These are phyloP conservation scores for Simplicillium sp. DNA, from an alignment of 2,329 filamentous ascomycete genomes.

Conservation along the genomic window DNA sequence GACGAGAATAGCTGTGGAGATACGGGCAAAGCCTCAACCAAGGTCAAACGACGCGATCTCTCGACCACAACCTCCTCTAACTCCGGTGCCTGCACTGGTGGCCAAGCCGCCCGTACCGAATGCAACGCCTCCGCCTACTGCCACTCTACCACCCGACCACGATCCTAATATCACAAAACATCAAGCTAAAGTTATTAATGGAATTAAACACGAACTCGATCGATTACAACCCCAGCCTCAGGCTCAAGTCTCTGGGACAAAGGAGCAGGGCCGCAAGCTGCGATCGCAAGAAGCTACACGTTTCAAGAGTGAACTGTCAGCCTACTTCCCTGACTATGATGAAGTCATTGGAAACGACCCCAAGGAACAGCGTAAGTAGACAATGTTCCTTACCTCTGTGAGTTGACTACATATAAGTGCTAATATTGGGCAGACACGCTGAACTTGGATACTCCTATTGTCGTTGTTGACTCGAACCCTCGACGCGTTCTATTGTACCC, in stretches of 20 bases:
- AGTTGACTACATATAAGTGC: conserved; percentile 7
- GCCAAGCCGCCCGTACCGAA: not conserved
- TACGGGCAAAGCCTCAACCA: conserved; percentile 23
- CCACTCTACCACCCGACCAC: conserved; percentile 10
- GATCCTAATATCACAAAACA: conserved; percentile 34
- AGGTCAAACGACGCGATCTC: conserved; percentile 13
- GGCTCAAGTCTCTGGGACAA: conserved; percentile 20
- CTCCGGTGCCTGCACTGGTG: conserved; percentile 4
- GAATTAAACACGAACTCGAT: conserved; percentile 52
- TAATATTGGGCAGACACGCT: conserved; percentile 50
- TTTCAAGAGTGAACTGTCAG: conserved; percentile 83
- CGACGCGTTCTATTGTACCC: conserved; percentile 20
- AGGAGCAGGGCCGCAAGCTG: conserved; percentile 64
- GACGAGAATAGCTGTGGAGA: conserved; percentile 43
- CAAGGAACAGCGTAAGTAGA: conserved; percentile 61
- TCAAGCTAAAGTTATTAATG: conserved; percentile 50
- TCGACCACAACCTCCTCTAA: conserved; percentile 12
- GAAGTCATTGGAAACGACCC: conserved; percentile 82
- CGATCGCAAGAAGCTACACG: conserved; percentile 77
- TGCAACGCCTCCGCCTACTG: conserved; percentile 1
- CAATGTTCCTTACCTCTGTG: not conserved
- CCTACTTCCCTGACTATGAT: conserved; percentile 91
- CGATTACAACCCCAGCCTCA: conserved; percentile 38
- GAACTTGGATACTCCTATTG: conserved; percentile 62
- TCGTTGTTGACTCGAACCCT: conserved; percentile 50